A percentile compares a stretch with the other conserved stretches of the same genome.
Conservation (phyloP, 768 basidiomycete species). For the Cystobasidium onofrii region DNA sequence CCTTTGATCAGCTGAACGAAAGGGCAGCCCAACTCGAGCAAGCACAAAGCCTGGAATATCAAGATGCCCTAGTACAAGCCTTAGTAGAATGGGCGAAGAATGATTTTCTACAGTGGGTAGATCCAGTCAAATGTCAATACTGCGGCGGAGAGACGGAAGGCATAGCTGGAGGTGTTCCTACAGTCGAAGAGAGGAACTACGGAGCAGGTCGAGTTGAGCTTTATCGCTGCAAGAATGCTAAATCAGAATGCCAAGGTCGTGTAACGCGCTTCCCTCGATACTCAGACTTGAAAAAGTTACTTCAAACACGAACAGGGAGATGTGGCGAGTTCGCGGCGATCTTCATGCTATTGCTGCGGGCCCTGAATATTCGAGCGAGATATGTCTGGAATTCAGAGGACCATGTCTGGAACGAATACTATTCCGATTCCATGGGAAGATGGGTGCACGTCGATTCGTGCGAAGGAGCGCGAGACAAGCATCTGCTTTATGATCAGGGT, state of each 20-base stretch:
- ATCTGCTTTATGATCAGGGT: slow-evolving; percentile 20
- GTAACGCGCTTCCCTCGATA: slow-evolving; percentile 19
- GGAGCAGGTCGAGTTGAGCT: slow-evolving; percentile 21
- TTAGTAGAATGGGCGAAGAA: slow-evolving; percentile 26
- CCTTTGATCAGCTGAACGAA: slow-evolving; percentile 9
- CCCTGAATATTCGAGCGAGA: slow-evolving; percentile 7
- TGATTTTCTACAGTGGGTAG: slow-evolving; percentile 25
- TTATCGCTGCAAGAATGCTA: not conserved
- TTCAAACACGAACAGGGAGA: slow-evolving; percentile 20
- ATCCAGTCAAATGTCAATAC: not conserved
- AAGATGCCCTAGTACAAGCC: slow-evolving; percentile 21
- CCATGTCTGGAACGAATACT: slow-evolving; percentile 31
- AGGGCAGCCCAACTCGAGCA: not conserved
- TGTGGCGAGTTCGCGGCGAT: slow-evolving; percentile 28
- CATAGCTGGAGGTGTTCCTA: not conserved
- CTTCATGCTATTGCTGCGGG: slow-evolving; percentile 17
- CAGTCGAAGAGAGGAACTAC: not conserved
- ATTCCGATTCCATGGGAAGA: not conserved
- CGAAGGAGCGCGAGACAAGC: slow-evolving; percentile 26
- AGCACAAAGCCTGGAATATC: not conserved
- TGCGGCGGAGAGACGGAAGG: slow-evolving; percentile 10
- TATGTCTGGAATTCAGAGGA: slow-evolving; percentile 28
- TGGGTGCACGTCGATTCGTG: slow-evolving; percentile 28
- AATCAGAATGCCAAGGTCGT: not conserved
- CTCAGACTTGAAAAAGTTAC: not conserved